Percentiles rank a stretch among this genome's conserved stretches.
These are phyloP conservation scores for Lasiodiplodia theobromae DNA, from an alignment of 2,329 filamentous ascomycete genomes.

Conservation along the genomic window DNA sequence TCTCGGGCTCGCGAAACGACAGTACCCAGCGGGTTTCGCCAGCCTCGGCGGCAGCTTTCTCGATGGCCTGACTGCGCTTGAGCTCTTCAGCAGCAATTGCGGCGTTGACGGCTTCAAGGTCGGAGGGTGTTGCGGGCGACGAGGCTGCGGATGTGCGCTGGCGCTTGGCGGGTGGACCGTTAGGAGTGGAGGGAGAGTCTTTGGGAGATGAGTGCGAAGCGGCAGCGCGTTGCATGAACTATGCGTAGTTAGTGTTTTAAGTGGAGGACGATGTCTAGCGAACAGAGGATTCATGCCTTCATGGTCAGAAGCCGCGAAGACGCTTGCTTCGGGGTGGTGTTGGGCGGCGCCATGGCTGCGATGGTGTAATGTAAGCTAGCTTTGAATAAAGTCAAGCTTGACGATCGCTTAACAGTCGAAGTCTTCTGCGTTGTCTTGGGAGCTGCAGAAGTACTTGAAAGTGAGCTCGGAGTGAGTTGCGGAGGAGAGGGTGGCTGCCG, in stretches of 20 bases:
- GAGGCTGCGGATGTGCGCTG: constrained; percentile 59
- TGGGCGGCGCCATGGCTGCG: constrained; percentile 22
- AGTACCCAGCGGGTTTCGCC: constrained; percentile 81
- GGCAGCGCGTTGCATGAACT: constrained; percentile 80
- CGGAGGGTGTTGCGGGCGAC: constrained; percentile 49
- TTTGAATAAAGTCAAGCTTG: background rate
- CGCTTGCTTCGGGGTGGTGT: constrained; percentile 38
- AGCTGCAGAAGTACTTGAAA: background rate
- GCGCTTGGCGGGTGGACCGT: constrained; percentile 68
- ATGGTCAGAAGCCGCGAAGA: constrained; percentile 89
- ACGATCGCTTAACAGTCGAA: background rate
- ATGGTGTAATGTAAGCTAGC: background rate
- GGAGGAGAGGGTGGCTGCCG: constrained; percentile 12
- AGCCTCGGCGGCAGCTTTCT: constrained; percentile 66
- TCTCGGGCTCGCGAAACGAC: constrained; percentile 56
- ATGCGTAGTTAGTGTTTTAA: constrained; percentile 30
- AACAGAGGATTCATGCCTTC: constrained; percentile 63
- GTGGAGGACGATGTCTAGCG: background rate
- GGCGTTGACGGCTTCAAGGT: constrained; percentile 67
- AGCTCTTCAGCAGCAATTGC: constrained; percentile 72
- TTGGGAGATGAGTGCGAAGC: constrained; percentile 60
- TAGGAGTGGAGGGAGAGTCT: constrained; percentile 57
- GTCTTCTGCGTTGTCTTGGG: background rate
- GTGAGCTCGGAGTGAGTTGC: background rate
- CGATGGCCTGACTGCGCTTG: constrained; percentile 64